phyloP scores from a whole-genome alignment of 2,329 filamentous ascomycete genomes.

The Pestalotiopsis sp. region DNA sequence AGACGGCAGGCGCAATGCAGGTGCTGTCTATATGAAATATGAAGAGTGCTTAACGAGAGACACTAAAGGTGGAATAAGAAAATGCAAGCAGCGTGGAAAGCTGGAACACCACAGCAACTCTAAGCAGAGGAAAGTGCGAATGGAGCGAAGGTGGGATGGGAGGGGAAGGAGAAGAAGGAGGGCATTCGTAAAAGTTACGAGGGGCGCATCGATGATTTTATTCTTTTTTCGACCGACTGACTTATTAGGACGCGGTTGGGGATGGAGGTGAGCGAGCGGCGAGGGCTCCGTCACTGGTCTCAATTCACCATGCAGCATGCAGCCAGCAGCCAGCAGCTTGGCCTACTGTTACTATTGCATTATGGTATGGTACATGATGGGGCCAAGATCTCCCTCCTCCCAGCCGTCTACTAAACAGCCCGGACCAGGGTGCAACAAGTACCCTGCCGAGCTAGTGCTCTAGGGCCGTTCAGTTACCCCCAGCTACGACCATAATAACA shows the following conservation, averaged over 20 bases:
- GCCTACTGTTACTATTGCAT: too few species aligned
- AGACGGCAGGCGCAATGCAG: not conserved
- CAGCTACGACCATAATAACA: not conserved
- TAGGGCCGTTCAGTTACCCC: not conserved
- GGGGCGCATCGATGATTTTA: conserved; percentile 4
- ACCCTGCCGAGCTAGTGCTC: not conserved
- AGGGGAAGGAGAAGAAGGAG: not conserved
- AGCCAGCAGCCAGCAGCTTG: too few species aligned
- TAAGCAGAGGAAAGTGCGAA: not conserved
- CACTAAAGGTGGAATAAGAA: not conserved
- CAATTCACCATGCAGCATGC: too few species aligned
- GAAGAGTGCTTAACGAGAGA: conserved; percentile 12
- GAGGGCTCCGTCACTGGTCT: too few species aligned
- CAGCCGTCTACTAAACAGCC: too few species aligned
- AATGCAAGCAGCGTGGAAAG: not conserved
- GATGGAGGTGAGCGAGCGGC: too few species aligned
- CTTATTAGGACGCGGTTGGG: not conserved
- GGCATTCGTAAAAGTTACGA: not conserved
- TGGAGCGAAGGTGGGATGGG: conserved; percentile 10
- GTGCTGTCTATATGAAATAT: not conserved
- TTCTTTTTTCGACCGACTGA: not conserved
- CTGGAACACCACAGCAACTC: conserved; percentile 1
- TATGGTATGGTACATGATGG: too few species aligned
- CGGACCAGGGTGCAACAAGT: not conserved
- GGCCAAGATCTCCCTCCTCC: too few species aligned